Evolutionary conservation across 2,329 filamentous ascomycete species (phyloP).

Genomic region (Penicillium hordei): DNA sequence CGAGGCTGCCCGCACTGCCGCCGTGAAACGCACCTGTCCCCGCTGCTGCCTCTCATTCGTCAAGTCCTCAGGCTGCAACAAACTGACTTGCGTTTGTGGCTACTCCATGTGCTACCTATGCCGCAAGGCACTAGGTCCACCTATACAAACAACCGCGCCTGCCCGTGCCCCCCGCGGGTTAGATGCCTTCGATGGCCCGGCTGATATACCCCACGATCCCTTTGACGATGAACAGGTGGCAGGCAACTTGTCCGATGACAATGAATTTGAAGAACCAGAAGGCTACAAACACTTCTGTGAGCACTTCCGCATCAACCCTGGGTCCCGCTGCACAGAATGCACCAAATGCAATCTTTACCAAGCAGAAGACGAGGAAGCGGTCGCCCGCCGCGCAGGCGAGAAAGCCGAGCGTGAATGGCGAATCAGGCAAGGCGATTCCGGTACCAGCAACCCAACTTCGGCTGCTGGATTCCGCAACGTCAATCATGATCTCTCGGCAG

Average conservation of each 20-base stretch:
- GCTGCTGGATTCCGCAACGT: conserved; percentile 24
- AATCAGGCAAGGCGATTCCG: conserved; percentile 56
- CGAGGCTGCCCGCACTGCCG: conserved; percentile 88
- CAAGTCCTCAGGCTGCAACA: conserved; percentile 93
- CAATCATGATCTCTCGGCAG: conserved; percentile 30
- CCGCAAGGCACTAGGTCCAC: conserved; percentile 61
- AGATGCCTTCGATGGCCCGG: conserved; percentile 45
- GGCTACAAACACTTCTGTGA: conserved; percentile 95
- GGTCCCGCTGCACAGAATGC: conserved; percentile 74
- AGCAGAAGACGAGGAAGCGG: conserved; percentile 70
- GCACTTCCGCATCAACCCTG: conserved; percentile 82
- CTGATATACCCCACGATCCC: conserved; percentile 31
- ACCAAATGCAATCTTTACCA: conserved; percentile 71
- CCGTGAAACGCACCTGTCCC: conserved; percentile 92
- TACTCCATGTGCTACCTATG: conserved; percentile 99
- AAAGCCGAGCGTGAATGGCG: conserved; percentile 72
- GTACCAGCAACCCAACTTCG: conserved; percentile 10
- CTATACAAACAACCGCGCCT: conserved; percentile 13
- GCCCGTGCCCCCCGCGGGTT: conserved; percentile 3
- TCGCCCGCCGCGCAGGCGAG: conserved; percentile 67
- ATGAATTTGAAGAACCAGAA: conserved; percentile 52
- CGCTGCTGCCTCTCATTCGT: conserved; percentile 89
- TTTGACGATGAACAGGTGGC: conserved; percentile 9
- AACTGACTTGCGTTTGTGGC: conserved; percentile 90
- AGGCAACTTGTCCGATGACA: conserved; percentile 15